These are phyloP conservation scores for Linum usitatissimum DNA, from an alignment of 345 rosid genomes.

Conservation along the genomic window DNA sequence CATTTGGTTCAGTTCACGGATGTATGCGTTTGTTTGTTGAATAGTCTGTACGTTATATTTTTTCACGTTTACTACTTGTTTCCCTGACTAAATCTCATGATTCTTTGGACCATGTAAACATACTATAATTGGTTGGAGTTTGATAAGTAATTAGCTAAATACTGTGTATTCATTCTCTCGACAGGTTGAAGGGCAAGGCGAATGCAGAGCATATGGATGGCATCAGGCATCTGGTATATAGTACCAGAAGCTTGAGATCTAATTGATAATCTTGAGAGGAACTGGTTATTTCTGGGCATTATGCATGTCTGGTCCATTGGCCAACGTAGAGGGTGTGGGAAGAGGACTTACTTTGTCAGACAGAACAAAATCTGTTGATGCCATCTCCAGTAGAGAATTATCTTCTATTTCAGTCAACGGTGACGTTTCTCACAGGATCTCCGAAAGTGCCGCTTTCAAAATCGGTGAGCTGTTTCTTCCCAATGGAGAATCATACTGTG, in stretches of 20 bases:
- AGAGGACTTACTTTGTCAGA: constrained; percentile 43
- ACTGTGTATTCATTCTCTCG: constrained; percentile 7
- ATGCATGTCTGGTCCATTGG: constrained; percentile 87
- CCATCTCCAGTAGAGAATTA: constrained; percentile 30
- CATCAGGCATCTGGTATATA: constrained; percentile 18
- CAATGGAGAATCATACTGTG: constrained; percentile 63
- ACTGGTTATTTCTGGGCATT: constrained; percentile 35
- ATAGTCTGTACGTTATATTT: not conserved
- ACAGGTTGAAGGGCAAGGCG: constrained; percentile 17
- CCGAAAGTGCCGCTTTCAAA: constrained; percentile 53
- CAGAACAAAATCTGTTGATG: constrained; percentile 69
- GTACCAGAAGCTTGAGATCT: constrained; percentile 16
- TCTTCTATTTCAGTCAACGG: constrained; percentile 34
- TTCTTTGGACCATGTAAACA: not conserved
- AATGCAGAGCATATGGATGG: constrained; percentile 16
- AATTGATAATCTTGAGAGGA: constrained; percentile 18
- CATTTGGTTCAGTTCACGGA: not conserved
- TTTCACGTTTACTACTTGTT: constrained; percentile 7
- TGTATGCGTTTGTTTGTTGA: not conserved
- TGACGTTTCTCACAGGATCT: constrained; percentile 33
- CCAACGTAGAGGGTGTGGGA: constrained; percentile 34
- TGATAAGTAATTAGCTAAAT: constrained; percentile 6
- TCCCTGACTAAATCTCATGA: not conserved
- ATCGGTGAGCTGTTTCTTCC: constrained; percentile 49
- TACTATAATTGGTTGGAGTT: not conserved